phyloP scores from a whole-genome alignment of 208 protist species.

The Crithidia acanthocephali region DNA sequence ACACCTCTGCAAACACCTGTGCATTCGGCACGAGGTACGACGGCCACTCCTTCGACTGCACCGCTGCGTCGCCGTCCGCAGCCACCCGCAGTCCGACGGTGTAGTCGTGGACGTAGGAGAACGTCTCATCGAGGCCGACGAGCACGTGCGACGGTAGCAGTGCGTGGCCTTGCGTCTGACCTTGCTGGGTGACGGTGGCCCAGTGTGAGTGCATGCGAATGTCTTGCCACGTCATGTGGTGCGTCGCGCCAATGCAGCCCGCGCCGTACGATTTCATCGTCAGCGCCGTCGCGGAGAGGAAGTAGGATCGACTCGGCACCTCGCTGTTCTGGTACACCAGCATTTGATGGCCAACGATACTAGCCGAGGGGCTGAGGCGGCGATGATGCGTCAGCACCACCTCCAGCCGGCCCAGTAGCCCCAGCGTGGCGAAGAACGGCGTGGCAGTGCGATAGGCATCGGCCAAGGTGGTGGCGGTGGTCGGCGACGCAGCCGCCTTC shows the following conservation, averaged over 20 bases:
- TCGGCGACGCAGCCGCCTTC: not conserved
- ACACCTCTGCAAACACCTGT: slow-evolving; percentile 52
- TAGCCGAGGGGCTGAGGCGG: not conserved
- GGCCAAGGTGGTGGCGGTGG: not conserved
- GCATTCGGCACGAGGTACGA: slow-evolving; percentile 74
- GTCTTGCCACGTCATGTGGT: slow-evolving; percentile 71
- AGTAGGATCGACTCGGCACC: slow-evolving; percentile 47
- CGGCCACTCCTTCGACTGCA: slow-evolving; percentile 44
- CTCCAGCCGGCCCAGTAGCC: slow-evolving; percentile 40
- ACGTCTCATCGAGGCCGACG: slow-evolving; percentile 68
- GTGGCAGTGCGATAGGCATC: slow-evolving; percentile 35
- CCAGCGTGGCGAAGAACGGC: slow-evolving; percentile 57
- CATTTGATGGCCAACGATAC: not conserved
- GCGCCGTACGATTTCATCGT: slow-evolving; percentile 40
- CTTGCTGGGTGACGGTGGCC: slow-evolving; percentile 43
- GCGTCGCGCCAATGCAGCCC: slow-evolving; percentile 45
- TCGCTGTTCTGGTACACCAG: slow-evolving; percentile 41
- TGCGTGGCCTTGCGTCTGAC: slow-evolving; percentile 37
- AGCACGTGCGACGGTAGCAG: slow-evolving; percentile 46
- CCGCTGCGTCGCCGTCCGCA: not conserved
- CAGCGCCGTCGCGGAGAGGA: slow-evolving; percentile 43
- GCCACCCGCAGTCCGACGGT: slow-evolving; percentile 39
- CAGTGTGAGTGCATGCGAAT: slow-evolving; percentile 54
- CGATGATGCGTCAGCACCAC: slow-evolving; percentile 44
- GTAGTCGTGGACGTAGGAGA: slow-evolving; percentile 78